Evolutionary conservation across 1,139 yeast genomes (phyloP).

Genomic region (Candida dubliniensis): DNA sequence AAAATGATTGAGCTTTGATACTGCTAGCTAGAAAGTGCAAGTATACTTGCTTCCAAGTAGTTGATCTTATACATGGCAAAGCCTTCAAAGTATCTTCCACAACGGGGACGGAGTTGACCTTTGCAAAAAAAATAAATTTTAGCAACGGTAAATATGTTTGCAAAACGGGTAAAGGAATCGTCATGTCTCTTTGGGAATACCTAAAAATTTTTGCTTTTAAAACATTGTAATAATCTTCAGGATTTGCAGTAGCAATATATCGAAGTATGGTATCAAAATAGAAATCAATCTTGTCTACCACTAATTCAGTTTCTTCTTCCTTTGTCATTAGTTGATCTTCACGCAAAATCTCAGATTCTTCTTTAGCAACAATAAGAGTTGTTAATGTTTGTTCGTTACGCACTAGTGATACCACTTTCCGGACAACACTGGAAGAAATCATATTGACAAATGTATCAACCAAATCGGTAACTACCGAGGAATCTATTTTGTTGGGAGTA

Average conservation of each 20-base stretch:
- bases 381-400: slow-evolving; percentile 19
- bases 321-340: slow-evolving; percentile 13
- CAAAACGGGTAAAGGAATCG: slow-evolving; percentile 41
- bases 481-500: slow-evolving; percentile 21
- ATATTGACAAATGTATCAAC: slow-evolving; percentile 23
- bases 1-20: slow-evolving; percentile 54
- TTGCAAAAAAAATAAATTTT: slow-evolving; percentile 48
- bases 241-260: slow-evolving; percentile 57
- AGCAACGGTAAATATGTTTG: slow-evolving; percentile 51
- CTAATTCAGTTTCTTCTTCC: slow-evolving; percentile 8
- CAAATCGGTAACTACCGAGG: slow-evolving; percentile 16
- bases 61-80: slow-evolving; percentile 44
- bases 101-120: slow-evolving; percentile 34
- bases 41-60: slow-evolving; percentile 55
- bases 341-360: slow-evolving; percentile 10
- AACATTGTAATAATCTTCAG: slow-evolving; percentile 47
- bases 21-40: slow-evolving; percentile 51
- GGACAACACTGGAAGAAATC: slow-evolving; percentile 24
- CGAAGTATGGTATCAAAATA: slow-evolving; percentile 47
- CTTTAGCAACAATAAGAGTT: slow-evolving; percentile 11
- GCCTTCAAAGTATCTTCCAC: slow-evolving; percentile 41
- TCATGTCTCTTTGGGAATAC: slow-evolving; percentile 35
- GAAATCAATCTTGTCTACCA: slow-evolving; percentile 37
- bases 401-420: slow-evolving; percentile 22
- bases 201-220: slow-evolving; percentile 36